phyloP scores from a whole-genome alignment of 345 rosid genomes.

The Odontarrhena argentea region DNA sequence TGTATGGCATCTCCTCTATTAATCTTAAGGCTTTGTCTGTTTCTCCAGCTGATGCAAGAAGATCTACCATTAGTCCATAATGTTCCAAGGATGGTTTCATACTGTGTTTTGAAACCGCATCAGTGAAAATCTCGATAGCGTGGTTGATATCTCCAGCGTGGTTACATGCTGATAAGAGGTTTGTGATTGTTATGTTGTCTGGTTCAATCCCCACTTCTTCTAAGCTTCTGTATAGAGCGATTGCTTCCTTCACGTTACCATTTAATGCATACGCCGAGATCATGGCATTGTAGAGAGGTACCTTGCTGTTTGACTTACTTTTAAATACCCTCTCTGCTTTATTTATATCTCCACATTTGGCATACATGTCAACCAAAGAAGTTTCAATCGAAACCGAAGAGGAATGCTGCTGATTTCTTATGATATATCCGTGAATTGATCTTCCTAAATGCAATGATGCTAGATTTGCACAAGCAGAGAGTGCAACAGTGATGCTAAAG shows the following conservation, averaged over 20 bases:
- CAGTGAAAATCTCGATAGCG: constrained; percentile 45
- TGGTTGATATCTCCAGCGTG: constrained; percentile 49
- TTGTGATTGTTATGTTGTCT: constrained; percentile 56
- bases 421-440: constrained; percentile 58
- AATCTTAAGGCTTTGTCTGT: constrained; percentile 47
- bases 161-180: constrained; percentile 49
- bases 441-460: constrained; percentile 53
- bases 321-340: constrained; percentile 49
- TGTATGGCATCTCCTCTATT: constrained; percentile 46
- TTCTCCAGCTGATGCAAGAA: constrained; percentile 51
- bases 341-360: constrained; percentile 61
- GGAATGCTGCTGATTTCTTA: constrained; percentile 47
- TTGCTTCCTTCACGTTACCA: constrained; percentile 49
- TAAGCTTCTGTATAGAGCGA: constrained; percentile 38
- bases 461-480: constrained; percentile 51
- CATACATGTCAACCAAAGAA: constrained; percentile 67
- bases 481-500: constrained; percentile 49
- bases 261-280: constrained; percentile 53
- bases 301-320: constrained; percentile 36
- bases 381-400: constrained; percentile 44
- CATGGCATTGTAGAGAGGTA: constrained; percentile 56
- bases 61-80: constrained; percentile 51
- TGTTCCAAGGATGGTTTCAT: constrained; percentile 53
- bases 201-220: constrained; percentile 43
- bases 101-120: constrained; percentile 40